Evolutionary conservation across 495 filamentous ascomycete genomes (phyloP).

Genomic region (Cairneyella variabilis): DNA sequence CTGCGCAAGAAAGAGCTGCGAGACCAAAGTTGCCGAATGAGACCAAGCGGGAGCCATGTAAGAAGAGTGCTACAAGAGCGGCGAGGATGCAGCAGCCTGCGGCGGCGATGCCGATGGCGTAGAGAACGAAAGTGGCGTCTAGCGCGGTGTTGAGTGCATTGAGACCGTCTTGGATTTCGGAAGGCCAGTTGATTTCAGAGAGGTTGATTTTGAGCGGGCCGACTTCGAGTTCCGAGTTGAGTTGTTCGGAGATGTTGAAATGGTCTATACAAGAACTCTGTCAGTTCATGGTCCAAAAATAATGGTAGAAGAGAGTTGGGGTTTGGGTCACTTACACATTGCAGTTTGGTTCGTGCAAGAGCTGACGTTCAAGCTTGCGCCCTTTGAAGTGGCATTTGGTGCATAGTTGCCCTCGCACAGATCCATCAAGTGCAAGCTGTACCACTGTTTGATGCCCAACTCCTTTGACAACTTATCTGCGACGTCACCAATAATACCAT

Average conservation of each 20-base stretch:
- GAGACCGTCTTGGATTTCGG: constrained; percentile 57
- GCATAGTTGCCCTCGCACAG: constrained; percentile 62
- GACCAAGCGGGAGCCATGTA: constrained; percentile 34
- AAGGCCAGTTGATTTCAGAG: constrained; percentile 54
- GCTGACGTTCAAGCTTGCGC: constrained; percentile 49
- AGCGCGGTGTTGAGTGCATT: constrained; percentile 43
- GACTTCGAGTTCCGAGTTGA: constrained; percentile 49
- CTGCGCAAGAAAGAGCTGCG: constrained; percentile 29
- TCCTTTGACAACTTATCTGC: constrained; percentile 41
- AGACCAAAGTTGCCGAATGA: constrained; percentile 42
- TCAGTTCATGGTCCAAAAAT: constrained; percentile 3
- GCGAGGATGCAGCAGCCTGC: constrained; percentile 52
- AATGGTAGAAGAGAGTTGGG: constrained; percentile 19
- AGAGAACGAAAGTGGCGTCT: constrained; percentile 60
- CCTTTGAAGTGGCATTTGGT: constrained; percentile 45
- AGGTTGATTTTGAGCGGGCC: constrained; percentile 48
- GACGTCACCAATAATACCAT: constrained; percentile 36
- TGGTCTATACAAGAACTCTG: constrained; percentile 26
- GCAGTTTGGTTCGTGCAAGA: constrained; percentile 58
- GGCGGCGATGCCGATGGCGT: constrained; percentile 57
- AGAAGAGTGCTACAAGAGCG: constrained; percentile 37
- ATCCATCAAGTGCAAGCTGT: constrained; percentile 66
- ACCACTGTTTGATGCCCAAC: constrained; percentile 66
- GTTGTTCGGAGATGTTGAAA: constrained; percentile 56
- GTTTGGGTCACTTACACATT: constrained; percentile 33